Base-by-base conservation (phyloP, 169 alveolate species). In the Plasmodium cynomolgi region DNA sequence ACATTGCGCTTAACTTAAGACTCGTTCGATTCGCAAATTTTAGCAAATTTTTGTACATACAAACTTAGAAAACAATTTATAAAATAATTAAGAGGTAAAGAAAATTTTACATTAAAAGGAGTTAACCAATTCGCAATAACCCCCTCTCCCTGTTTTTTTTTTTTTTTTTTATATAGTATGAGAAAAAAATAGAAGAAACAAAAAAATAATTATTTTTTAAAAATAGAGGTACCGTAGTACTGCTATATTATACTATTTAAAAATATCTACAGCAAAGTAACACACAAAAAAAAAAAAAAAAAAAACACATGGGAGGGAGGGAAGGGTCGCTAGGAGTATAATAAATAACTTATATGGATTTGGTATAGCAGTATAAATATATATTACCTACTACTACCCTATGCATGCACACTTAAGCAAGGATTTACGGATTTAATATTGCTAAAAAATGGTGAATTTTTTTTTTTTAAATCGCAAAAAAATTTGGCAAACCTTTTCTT, bases 381-480 rank as follows among this genome's bases (percentile, higher is more conserved):
- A 68, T 68, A 68, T 26, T 79, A 44, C 56, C 9, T 37, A 39
- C 29, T 80, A n/a, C 1, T 17, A 33, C 2, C 29, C 13, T 7
- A 41, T 80, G 84, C 84, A 80, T 80, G 84, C 84, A 80, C 84
- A 80, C 84, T 80, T 37, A 80, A 17, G 29, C 4, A 39, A 80
- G 47, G 77, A 11, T 20, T 68, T 68, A 7, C 31, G 11, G 37
- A 23, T 68, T 68, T 23, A 68, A 68, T 68, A 62, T 13, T 13
- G 37, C 41, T 68, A 68, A 8, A 9, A 23, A 62, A 8, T 20
- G 31, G n/a, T 20, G 17, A 68, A 1, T 26, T 68, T 0, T 68
- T 68, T 11, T 7, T 20, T 23, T 23, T 68, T 68, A 68, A 62
- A 15, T 4, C 1, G 11, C 4, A 68, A 7, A 68, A 23, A 68